Percentiles rank a stretch among this genome's conserved stretches.
Evolutionary conservation across 495 filamentous ascomycete species (phyloP).

Genomic region (Coniosporium apollinis): DNA sequence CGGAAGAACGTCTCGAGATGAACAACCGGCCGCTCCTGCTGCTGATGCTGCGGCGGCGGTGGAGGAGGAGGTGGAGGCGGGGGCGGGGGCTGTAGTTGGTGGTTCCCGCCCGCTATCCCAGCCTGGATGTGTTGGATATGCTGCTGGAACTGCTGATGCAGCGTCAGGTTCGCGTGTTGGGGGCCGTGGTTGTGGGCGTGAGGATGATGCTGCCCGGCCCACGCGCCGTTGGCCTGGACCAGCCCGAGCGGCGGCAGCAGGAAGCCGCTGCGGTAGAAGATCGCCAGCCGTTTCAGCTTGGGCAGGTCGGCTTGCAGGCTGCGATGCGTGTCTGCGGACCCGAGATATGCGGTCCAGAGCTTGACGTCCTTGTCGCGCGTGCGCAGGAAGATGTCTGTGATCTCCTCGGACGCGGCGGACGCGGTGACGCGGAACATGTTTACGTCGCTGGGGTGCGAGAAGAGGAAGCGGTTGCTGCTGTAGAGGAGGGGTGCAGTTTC

Average conservation of each 20-base stretch:
- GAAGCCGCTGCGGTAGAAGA: constrained; percentile 16
- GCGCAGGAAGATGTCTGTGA: constrained; percentile 17
- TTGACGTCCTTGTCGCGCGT: constrained; percentile 18
- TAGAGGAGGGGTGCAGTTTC: constrained; percentile 25
- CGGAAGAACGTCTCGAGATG: not conserved
- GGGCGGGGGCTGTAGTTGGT: no score
- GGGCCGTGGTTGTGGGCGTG: not conserved
- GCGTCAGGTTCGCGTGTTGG: no score
- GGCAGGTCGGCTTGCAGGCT: constrained; percentile 20
- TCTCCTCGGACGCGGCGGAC: no score
- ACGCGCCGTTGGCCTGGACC: constrained; percentile 10
- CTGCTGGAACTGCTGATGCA: not conserved
- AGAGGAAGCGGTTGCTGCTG: constrained; percentile 21
- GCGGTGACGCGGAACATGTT: constrained; percentile 20
- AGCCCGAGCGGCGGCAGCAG: constrained; percentile 19
- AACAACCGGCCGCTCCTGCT: not conserved
- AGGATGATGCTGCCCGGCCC: no score
- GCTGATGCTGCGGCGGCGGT: no score
- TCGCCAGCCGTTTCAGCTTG: constrained; percentile 15
- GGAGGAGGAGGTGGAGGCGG: no score
- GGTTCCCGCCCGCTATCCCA: no score
- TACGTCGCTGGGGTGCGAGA: constrained; percentile 20
- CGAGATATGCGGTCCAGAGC: constrained; percentile 24
- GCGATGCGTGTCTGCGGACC: constrained; percentile 9
- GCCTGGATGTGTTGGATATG: not conserved